Percentiles rank a stretch among this genome's conserved stretches.
Conservation (phyloP, 2,329 filamentous ascomycete genomes). For the Paecilomyces sp. region DNA sequence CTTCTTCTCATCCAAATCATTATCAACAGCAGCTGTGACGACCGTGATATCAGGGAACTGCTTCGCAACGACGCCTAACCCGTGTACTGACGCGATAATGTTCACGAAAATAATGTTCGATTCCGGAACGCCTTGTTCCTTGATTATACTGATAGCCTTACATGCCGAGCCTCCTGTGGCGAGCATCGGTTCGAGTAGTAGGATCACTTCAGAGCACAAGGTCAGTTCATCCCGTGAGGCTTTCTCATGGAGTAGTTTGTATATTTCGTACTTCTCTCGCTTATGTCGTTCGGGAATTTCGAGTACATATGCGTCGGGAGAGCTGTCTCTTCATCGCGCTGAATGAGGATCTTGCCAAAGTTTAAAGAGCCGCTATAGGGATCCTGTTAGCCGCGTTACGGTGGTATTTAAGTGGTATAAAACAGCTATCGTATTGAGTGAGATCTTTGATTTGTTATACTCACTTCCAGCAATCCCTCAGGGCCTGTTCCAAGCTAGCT, state of each 20-base stretch:
- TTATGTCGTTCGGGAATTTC: conserved; percentile 19
- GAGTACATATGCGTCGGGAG: conserved; percentile 21
- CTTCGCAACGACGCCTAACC: conserved; percentile 11
- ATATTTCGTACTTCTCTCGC: conserved; percentile 8
- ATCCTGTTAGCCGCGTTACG: background rate
- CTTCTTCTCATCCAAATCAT: conserved; percentile 9
- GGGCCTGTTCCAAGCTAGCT: conserved; percentile 22
- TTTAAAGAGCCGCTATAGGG: conserved; percentile 16
- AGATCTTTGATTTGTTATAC: background rate
- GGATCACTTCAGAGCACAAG: conserved; percentile 7
- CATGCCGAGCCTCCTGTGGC: conserved; percentile 13
- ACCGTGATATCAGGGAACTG: conserved; percentile 16
- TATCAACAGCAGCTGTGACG: conserved; percentile 13
- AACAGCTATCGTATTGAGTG: background rate
- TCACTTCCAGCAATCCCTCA: conserved; percentile 21
- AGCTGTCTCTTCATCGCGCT: conserved; percentile 23
- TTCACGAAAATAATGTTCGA: conserved; percentile 23
- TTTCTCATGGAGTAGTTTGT: background rate
- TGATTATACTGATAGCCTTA: conserved; percentile 9
- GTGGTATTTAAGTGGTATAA: background rate
- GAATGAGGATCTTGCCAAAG: conserved; percentile 27
- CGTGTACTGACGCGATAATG: conserved; percentile 17
- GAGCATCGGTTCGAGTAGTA: conserved; percentile 14
- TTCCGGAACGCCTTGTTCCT: conserved; percentile 10
- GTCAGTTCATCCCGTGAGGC: background rate